Evolutionary conservation across 768 basidiomycete genomes (phyloP).

Genomic region (Boletus tomentosulus): DNA sequence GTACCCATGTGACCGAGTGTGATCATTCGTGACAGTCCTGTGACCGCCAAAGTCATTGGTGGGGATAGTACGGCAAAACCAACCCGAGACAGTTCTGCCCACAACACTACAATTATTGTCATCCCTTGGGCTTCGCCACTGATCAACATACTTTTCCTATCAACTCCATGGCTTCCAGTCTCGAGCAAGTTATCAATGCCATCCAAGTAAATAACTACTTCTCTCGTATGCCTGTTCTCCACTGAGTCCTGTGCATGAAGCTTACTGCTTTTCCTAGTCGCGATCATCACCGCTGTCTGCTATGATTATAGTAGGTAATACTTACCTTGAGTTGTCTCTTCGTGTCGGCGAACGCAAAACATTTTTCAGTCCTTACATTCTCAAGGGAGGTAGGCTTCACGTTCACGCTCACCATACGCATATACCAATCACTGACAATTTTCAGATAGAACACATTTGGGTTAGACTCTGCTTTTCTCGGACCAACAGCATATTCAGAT

Average conservation of each 20-base stretch:
- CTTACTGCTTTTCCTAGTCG: not conserved
- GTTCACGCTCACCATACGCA: not conserved
- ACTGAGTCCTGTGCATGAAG: not conserved
- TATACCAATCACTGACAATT: too few relatives aligned
- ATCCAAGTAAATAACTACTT: not conserved
- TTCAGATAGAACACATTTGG: conserved; percentile 2
- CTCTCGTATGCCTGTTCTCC: not conserved
- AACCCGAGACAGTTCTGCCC: too few relatives aligned
- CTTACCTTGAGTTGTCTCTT: too few relatives aligned
- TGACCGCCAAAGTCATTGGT: too few relatives aligned
- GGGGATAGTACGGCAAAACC: too few relatives aligned
- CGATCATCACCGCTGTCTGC: not conserved
- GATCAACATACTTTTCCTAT: not conserved
- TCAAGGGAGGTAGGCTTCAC: not conserved
- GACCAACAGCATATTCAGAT: not conserved
- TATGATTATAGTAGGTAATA: not conserved
- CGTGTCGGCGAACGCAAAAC: not conserved
- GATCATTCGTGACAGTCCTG: too few relatives aligned
- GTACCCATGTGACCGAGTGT: too few relatives aligned
- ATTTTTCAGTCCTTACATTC: not conserved
- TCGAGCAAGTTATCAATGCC: not conserved
- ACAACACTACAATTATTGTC: too few relatives aligned
- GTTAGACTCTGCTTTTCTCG: not conserved
- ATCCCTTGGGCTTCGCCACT: not conserved
- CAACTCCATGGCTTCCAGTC: not conserved